Evolutionary conservation across 306 rosid species (phyloP), one percentile per base, ranked within the genome.

Genomic region (Arachis hypogaea): DNA sequence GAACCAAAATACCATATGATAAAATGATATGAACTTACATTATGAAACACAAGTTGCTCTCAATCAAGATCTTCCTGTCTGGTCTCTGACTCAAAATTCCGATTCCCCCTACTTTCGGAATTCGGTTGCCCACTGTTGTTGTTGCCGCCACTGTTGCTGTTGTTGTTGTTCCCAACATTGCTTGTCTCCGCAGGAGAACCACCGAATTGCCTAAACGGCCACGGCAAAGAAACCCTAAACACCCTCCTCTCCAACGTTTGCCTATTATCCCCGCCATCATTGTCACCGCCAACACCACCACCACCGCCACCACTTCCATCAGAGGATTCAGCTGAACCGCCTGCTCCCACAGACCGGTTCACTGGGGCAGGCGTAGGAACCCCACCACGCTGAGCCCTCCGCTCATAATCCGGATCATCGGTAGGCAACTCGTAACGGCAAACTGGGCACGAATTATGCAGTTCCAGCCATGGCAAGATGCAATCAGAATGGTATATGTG

Each of bases 381-480:
- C 1, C 78, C 83, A 18, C 76, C 82, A 1, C 44, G 14, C 4
- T 42, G 82, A 67, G 71, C 54, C 77, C 89, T 84, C 78, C 87
- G 93, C 75, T 93, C 98, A 56, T 93, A 88, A 40, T 90, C 97
- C 0, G 85, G 69, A 69, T 93, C 98, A 69, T 93, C 97, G 0
- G 98, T 93, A 2, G 98, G 97, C 84, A 93, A 65, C 89, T 93
- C 98, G 11, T 84, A 41, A 7, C 98, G 97, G 62, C 98, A 93
- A n/a, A 93, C 98, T 0, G 98, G 98, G 47, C 98, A 93, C 46
- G 98, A 87, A 75, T 93, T 93, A 51, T 93, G 98, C 86, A 90
- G 18, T 73, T 90, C 90, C 80, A 93, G 70, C 98, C 98, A 93
- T 2, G 98, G 98, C 36, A 87, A 6, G 51, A 93, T 93, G 75